Conservation (phyloP, 2,329 filamentous ascomycete species). For the Aspergillus texensis region DNA sequence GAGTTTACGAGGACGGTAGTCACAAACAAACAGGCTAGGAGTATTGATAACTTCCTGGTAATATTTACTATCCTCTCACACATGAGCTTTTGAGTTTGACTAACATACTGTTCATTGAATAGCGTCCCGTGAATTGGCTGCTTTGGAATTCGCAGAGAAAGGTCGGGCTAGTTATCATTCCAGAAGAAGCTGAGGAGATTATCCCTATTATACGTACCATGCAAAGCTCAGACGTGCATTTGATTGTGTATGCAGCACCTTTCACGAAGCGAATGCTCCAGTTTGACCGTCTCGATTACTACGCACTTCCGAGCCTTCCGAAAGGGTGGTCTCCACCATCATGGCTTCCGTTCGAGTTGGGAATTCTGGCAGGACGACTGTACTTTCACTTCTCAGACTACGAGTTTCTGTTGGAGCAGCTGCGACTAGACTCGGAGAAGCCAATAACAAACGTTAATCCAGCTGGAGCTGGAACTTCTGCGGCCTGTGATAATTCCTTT, state of each 20-base stretch:
- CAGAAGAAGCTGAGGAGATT: conserved; percentile 64
- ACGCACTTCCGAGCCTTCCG: conserved; percentile 54
- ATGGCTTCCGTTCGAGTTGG: conserved; percentile 62
- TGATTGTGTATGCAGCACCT: conserved; percentile 63
- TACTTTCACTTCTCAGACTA: conserved; percentile 48
- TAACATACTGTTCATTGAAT: neutral
- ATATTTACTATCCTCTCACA: neutral
- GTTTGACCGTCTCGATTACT: conserved; percentile 60
- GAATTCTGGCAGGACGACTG: conserved; percentile 62
- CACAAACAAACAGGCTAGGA: conserved; percentile 4
- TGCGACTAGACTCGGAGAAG: neutral
- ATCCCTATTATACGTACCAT: conserved; percentile 48
- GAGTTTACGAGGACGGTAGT: conserved; percentile 18
- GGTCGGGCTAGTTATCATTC: conserved; percentile 60
- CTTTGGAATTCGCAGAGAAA: conserved; percentile 55
- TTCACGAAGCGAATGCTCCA: conserved; percentile 62
- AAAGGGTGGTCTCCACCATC: conserved; percentile 45
- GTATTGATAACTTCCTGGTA: conserved; percentile 17
- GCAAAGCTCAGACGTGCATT: conserved; percentile 35
- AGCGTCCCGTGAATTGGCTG: conserved; percentile 59
- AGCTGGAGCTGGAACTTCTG: neutral
- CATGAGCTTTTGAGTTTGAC: neutral
- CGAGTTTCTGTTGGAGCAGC: neutral
- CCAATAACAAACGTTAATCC: neutral
- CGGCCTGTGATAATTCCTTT: neutral